Evolutionary conservation across 495 filamentous ascomycete genomes (phyloP), one percentile per base, ranked within the genome.

Genomic region (Daldinia grandis): DNA sequence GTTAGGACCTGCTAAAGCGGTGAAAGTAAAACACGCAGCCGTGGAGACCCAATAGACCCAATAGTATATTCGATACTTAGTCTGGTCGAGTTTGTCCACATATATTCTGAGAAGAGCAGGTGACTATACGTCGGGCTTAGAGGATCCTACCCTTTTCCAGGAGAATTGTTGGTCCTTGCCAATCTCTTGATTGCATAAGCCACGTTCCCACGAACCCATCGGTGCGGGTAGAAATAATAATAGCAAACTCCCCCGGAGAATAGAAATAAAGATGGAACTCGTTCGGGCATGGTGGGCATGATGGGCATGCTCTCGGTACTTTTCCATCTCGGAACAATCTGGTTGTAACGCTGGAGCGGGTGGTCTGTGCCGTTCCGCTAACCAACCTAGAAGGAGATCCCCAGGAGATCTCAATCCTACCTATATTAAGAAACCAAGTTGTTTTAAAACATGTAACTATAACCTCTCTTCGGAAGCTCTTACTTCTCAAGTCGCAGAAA

Each of bases 101-200:
- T 53, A 49, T 65, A 55, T 68, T 33, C 61, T 54, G 40, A 62
- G 56, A 64, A 62, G 15, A 57, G 61, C 62, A 65, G 57, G 57
- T 68, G 61, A 62, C 50, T 47, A 33, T 51, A 57, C 62, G 19
- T 33, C 5, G 57, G 55, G 50, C 50, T 62, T 12, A 49, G 21
- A 66, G 65, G 70, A 65, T 61, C 58, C 35, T 61, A 58, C 50
- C 53, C 49, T 56, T 19, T 49, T 24, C 21, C 12, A 58, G 35
- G 37, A 60, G 25, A 40, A 35, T 30, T 25, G 54, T 67, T 44
- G 35, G 57, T 38, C 58, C 63, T 63, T 60, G 28, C 40, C 55
- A 68, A 68, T 58, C 42, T 68, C 61, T 49, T 31, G 21, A 37
- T 31, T 62, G 69, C 64, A 58, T 61, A 68, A 63, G 70, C 70